A percentile compares a stretch with the other conserved stretches of the same genome.
These are phyloP conservation scores for Acephala macrosclerotiorum DNA, from an alignment of 2,329 filamentous ascomycete species.

Conservation along the genomic window DNA sequence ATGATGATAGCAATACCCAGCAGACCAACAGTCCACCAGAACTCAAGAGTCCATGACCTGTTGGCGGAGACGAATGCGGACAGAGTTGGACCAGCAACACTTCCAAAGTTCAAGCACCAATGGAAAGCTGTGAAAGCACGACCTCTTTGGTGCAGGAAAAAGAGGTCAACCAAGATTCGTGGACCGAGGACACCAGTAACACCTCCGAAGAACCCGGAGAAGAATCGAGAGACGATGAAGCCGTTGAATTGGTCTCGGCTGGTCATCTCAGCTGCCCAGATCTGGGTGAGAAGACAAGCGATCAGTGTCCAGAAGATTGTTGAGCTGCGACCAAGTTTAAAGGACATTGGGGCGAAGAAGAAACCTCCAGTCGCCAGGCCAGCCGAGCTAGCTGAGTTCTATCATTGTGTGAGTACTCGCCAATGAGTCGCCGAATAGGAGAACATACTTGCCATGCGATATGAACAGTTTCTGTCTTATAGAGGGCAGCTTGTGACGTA, in stretches of 20 bases:
- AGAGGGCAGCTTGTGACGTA: conserved; percentile 45
- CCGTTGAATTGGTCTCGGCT: conserved; percentile 45
- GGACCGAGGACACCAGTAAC: conserved; percentile 49
- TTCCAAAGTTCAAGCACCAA: conserved; percentile 48
- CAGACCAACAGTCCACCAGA: conserved; percentile 53
- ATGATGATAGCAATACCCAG: conserved; percentile 45
- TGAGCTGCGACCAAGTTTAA: conserved; percentile 47
- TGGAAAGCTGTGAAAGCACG: conserved; percentile 48
- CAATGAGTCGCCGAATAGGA: background rate
- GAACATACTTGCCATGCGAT: conserved; percentile 44
- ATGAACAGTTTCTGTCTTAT: conserved; percentile 44
- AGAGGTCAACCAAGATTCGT: conserved; percentile 50
- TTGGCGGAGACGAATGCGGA: conserved; percentile 49
- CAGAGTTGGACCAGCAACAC: conserved; percentile 47
- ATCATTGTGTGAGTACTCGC: background rate
- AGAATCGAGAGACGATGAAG: conserved; percentile 49
- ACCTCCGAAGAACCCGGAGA: conserved; percentile 50
- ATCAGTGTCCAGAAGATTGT: conserved; percentile 50
- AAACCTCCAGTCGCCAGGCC: conserved; percentile 49
- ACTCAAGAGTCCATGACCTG: conserved; percentile 47
- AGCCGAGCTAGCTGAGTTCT: conserved; percentile 49
- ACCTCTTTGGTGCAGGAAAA: conserved; percentile 52
- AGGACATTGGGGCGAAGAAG: conserved; percentile 48
- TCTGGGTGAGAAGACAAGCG: conserved; percentile 45
- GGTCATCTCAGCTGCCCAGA: conserved; percentile 50